These are phyloP conservation scores for Globisporangium alternatum DNA, from an alignment of 352 stramenopile species.

Conservation along the genomic window DNA sequence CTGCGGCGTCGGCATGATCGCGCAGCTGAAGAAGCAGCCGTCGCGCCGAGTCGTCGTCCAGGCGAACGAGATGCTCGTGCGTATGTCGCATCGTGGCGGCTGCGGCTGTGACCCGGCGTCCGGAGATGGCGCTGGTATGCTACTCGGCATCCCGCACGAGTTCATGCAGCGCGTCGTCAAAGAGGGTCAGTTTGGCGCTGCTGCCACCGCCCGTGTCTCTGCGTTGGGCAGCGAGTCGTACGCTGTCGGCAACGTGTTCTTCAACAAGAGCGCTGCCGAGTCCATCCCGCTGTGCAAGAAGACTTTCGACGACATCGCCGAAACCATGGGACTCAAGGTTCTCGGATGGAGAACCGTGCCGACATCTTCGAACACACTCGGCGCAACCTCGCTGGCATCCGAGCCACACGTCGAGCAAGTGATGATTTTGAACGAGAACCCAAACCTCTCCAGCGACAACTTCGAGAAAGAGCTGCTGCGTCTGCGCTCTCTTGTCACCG, in stretches of 20 bases:
- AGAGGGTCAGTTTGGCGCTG: constrained; percentile 68
- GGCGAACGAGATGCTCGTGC: constrained; percentile 96
- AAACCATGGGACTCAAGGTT: constrained; percentile 88
- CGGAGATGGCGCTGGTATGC: constrained; percentile 91
- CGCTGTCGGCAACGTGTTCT: constrained; percentile 92
- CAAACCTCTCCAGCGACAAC: constrained; percentile 50
- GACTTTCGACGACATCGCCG: constrained; percentile 80
- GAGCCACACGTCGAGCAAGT: constrained; percentile 95
- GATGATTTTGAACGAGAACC: constrained; percentile 87
- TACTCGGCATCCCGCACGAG: constrained; percentile 95
- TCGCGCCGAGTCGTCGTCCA: constrained; percentile 90
- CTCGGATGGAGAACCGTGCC: constrained; percentile 92
- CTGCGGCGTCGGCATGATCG: constrained; percentile 96
- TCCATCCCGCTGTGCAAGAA: constrained; percentile 87
- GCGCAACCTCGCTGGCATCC: constrained; percentile 90
- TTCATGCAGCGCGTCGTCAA: constrained; percentile 89
- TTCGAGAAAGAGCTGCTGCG: constrained; percentile 92
- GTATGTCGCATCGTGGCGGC: constrained; percentile 94
- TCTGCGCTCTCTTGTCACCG: constrained; percentile 49
- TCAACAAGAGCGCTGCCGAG: constrained; percentile 60
- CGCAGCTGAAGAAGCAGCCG: constrained; percentile 93
- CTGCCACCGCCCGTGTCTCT: constrained; percentile 25
- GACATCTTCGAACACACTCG: constrained; percentile 93
- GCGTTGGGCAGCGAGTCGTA: constrained; percentile 77
- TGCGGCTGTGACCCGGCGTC: constrained; percentile 95